Conservation (phyloP, 305 asterid genomes). For the Caryopteris hybrid region DNA sequence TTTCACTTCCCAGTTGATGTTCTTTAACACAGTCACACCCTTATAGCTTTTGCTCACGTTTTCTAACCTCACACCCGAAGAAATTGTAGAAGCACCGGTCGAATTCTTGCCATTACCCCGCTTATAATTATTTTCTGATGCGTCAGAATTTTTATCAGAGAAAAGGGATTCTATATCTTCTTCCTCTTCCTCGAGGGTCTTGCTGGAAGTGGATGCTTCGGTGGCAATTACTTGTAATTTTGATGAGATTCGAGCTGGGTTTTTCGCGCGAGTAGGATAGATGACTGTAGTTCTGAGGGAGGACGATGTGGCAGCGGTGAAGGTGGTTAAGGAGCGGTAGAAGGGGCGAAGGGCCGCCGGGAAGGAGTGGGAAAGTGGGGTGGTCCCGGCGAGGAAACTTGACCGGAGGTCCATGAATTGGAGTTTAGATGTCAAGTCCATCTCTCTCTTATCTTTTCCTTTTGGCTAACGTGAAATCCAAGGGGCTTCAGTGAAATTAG, state of each 20-base stretch:
- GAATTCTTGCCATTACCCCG: slow-evolving; percentile 43
- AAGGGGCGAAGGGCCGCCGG: slow-evolving; percentile 32
- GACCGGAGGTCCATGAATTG: slow-evolving; percentile 70
- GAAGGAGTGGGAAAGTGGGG: slow-evolving; percentile 39
- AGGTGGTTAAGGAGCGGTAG: slow-evolving; percentile 24
- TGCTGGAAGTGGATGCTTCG: slow-evolving; percentile 46
- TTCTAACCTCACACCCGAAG: slow-evolving; percentile 90
- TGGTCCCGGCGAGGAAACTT: slow-evolving; percentile 53
- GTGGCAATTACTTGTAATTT: slow-evolving; percentile 61
- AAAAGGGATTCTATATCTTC: slow-evolving; percentile 75
- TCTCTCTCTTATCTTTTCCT: slow-evolving; percentile 6
- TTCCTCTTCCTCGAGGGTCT: slow-evolving; percentile 41
- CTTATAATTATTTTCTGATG: slow-evolving; percentile 35
- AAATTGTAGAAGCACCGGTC: slow-evolving; percentile 75
- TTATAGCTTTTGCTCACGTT: slow-evolving; percentile 77
- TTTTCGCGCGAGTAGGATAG: slow-evolving; percentile 18
- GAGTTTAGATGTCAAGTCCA: slow-evolving; percentile 75
- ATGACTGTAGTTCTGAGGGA: slow-evolving; percentile 31
- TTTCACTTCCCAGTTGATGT: slow-evolving; percentile 90
- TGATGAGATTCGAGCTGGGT: slow-evolving; percentile 33
- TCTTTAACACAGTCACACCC: slow-evolving; percentile 77
- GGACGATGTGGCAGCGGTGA: slow-evolving; percentile 14
- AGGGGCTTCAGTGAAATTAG: neutral
- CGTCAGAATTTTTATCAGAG: slow-evolving; percentile 27
- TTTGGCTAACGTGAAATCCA: neutral